Base-by-base conservation (phyloP, 2,329 filamentous ascomycete species). In the Phaeosphaeriaceae sp. region DNA sequence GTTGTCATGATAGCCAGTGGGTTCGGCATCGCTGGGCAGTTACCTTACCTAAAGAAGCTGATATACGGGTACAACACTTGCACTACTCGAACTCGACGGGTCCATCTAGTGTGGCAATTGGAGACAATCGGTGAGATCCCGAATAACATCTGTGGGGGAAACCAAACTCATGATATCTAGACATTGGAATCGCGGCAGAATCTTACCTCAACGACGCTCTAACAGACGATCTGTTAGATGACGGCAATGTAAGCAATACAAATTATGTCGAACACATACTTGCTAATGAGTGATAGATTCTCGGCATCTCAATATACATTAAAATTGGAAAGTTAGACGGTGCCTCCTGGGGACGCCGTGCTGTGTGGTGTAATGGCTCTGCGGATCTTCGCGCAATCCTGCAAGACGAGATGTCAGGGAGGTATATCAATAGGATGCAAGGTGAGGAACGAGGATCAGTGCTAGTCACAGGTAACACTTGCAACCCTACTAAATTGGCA, bases 41-140 rank as follows among this genome's bases (percentile, higher is more conserved):
- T 53, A 42, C 50, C 29, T 30, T 53, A 53, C 42, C 46, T 53
- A 32, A 49, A 49, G 36, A 12, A 46, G 38, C 46, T 53, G 42
- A 39, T 53, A 46, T 53, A 53, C 36, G 29, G 46, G 29, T 42
- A 53, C 39, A 53, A 53, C 42, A 21, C 50, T 49, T 36, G 38
- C 42, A 53, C 45, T 33, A 44, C 46, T 23, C 20, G 29, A 15
- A 54, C 36, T 50, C 42, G 38, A 13, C 30, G 23, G 40, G 47
- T 50, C n/a, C 35, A 50, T 50, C 42, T 54, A 41, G 39, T 50
- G n/a, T 54, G 37, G 50, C 34, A 50, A 47, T 44, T 54, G 44
- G 50, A 54, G 35, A 50, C 36, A 32, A 44, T 21, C 29, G 42
- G 50, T 54, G 46, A 47, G 41, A 15, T 26, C 36, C 32, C 13